phyloP scores from a whole-genome alignment of 2,329 filamentous ascomycete genomes.

The Aspergillus luchuensis region DNA sequence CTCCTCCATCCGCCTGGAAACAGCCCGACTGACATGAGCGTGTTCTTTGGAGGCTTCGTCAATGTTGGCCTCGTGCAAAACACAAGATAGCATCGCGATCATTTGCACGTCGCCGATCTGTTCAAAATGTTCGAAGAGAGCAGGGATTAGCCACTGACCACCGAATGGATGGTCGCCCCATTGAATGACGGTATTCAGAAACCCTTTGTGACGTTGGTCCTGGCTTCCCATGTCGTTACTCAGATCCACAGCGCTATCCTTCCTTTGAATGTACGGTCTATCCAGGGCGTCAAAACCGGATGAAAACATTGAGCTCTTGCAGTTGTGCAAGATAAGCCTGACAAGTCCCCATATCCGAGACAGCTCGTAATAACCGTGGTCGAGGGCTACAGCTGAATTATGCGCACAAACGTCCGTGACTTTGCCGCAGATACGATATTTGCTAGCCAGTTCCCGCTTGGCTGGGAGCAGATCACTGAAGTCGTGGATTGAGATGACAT shows the following conservation, averaged over 20 bases:
- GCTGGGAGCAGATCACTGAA: conserved; percentile 73
- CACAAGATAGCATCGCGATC: conserved; percentile 66
- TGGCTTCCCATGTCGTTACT: conserved; percentile 34
- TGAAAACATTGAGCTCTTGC: conserved; percentile 69
- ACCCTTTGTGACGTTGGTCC: conserved; percentile 38
- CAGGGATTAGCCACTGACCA: conserved; percentile 57
- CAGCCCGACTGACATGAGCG: conserved; percentile 15
- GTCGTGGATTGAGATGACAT: conserved; percentile 73
- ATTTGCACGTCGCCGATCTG: conserved; percentile 63
- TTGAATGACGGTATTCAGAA: conserved; percentile 50
- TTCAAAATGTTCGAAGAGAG: conserved; percentile 63
- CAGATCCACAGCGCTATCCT: conserved; percentile 37
- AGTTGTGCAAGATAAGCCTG: conserved; percentile 73
- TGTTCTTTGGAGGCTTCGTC: conserved; percentile 35
- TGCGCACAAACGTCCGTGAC: conserved; percentile 79
- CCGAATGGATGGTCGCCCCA: conserved; percentile 62
- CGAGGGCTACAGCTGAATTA: conserved; percentile 76
- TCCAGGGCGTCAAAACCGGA: conserved; percentile 67
- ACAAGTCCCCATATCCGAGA: conserved; percentile 83
- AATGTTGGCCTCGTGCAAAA: conserved; percentile 55
- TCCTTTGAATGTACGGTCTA: conserved; percentile 49
- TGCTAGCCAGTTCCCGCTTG: conserved; percentile 72
- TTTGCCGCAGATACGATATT: conserved; percentile 83
- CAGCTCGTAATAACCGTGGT: conserved; percentile 69
- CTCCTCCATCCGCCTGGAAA: conserved; percentile 45